Evolutionary conservation across 768 basidiomycete genomes (phyloP), one percentile per base, ranked within the genome.

Genomic region (Sporobolomyces roseus): DNA sequence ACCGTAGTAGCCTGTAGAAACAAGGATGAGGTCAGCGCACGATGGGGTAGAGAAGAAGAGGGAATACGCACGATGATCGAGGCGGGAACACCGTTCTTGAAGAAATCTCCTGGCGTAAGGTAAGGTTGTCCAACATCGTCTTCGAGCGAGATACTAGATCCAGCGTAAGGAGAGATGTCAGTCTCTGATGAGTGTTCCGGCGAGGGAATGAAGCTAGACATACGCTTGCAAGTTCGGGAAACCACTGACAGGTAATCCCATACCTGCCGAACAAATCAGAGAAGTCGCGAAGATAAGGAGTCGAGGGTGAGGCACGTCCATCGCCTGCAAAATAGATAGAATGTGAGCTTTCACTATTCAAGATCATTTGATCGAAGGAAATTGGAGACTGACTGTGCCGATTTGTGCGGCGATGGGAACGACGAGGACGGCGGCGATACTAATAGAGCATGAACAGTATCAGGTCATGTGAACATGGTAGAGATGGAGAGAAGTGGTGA

Each of bases 181-280:
- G 35, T 10, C 30, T 8, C 16, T 35, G 27, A 9, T 27, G 14
- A 33, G 9, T 17, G 38, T 9, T 41, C 10, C 38, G 10, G 9
- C 17, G 38, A 41, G 38, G 17, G 38, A 41, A 17, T 17, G 17
- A 41, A 17, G 17, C 17, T 41, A 17, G 38, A 93, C 93, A 92
- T 91, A 55, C 68, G 91, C 93, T 80, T 96, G 91, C 36, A 68
- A 43, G 78, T 97, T 96, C 0, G 94, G 94, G 82, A 98, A 99
- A n/a, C 96, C 96, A 69, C 91, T 93, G 45, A 98, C 93, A 3
- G 94, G 93, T 84, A 98, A 90, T 16, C 91, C 94, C 96, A 99
- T 99, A 2, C 94, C 96, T 8, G 91, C 82, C 4, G 91, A 93
- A 77, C 94, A 97, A 58, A 96, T 88, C 68, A 97, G 81, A 19